Evolutionary conservation across 208 protist species (phyloP).

Genomic region (Leishmania arabica): DNA sequence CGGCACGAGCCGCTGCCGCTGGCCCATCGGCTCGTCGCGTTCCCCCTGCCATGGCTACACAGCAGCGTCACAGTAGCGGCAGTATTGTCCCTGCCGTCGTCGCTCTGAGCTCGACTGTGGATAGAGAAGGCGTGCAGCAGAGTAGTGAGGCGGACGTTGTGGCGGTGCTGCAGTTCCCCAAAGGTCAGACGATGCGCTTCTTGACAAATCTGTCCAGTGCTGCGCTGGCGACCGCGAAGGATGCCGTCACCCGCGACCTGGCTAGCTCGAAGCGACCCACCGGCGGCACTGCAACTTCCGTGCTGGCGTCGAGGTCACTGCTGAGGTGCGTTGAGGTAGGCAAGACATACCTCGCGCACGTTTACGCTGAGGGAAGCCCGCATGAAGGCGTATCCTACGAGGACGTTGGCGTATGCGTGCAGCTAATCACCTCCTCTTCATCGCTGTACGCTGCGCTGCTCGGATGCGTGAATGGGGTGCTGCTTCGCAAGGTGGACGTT

Average conservation of each 20-base stretch:
- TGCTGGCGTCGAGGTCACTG: neutral
- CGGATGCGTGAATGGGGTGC: conserved; percentile 36
- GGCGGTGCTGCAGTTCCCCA: conserved; percentile 49
- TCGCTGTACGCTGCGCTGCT: conserved; percentile 16
- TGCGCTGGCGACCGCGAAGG: conserved; percentile 8
- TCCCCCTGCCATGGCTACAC: conserved; percentile 15
- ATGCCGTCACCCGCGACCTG: neutral
- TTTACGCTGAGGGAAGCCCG: conserved; percentile 39
- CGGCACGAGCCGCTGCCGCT: conserved; percentile 1
- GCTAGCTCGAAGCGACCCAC: neutral
- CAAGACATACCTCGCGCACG: conserved; percentile 45
- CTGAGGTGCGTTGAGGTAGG: conserved; percentile 29
- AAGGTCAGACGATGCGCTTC: conserved; percentile 53
- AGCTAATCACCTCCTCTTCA: conserved; percentile 14
- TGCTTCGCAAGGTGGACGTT: conserved; percentile 53
- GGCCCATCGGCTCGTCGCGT: conserved; percentile 34
- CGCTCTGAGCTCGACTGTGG: neutral
- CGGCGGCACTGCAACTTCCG: neutral
- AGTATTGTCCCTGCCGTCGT: neutral
- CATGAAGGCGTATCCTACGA: conserved; percentile 50
- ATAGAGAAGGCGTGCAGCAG: neutral
- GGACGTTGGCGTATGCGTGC: conserved; percentile 51
- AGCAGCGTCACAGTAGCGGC: conserved; percentile 4
- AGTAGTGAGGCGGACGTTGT: conserved; percentile 28
- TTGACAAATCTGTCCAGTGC: conserved; percentile 18